Base-by-base conservation (phyloP, 768 basidiomycete genomes). In the Xerocomus spinulosus region DNA sequence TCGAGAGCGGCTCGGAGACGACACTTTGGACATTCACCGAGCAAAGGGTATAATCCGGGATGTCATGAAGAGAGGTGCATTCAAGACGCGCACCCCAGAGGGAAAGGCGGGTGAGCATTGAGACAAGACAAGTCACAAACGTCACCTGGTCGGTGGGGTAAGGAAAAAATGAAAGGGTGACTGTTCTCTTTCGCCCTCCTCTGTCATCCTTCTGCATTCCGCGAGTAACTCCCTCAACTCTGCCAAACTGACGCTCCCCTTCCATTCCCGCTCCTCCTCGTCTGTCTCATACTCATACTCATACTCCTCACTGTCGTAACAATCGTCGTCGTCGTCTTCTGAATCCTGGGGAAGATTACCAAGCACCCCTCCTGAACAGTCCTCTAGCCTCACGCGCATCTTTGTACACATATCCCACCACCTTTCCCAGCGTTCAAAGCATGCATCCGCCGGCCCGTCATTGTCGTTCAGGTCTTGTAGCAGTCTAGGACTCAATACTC, bases 41-140 rank as follows among this genome's bases (percentile, higher is more conserved):
- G 82, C 74, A 0, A 61, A 72, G 25, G 69, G 55, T 12, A 82
- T 92, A 44, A 54, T 92, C 13, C 52, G 71, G 24, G 68, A 69
- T 7, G 84, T 92, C 0, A 67, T 67, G 25, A 70, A 75, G 14
- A 72, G 87, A 46, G 91, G 86, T 0, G 57, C 78, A 8, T 95
- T 93, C 71, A 87, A 81, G 60, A 73, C 84, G 13, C 70, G 87
- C 36, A 78, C 63, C 28, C 85, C 86, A 8, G 87, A 89, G 62
- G 86, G 87, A 3, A 88, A 85, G 56, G 74, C 70, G 8, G 47
- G 51, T 44, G 48, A 52, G 48, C 62, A 64, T 52, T 64, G 42
- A 55, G 9, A 23, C 5, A 25, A 36, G 6, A 39, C 17, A 32
- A 9, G 12, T 40, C 3, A 18, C 23, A 9, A 36, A 42, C 26